phyloP scores from a whole-genome alignment of 164 flowering plant genomes.

The Protea cynaroides region DNA sequence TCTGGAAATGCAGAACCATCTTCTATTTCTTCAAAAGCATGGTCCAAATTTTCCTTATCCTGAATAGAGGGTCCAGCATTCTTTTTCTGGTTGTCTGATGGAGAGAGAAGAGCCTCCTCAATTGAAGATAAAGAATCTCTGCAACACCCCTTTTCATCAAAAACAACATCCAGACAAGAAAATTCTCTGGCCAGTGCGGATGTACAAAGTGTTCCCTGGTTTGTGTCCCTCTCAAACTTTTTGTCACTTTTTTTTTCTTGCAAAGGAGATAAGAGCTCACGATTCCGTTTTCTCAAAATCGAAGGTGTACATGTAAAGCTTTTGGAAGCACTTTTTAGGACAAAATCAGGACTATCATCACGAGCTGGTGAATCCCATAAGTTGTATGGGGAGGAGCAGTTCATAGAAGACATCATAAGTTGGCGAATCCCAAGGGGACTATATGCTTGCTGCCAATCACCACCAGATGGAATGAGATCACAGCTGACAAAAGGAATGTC shows the following conservation, averaged over 20 bases:
- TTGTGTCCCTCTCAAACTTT: conserved; percentile 41
- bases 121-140: conserved; percentile 15
- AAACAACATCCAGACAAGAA: conserved; percentile 23
- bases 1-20: conserved; percentile 5
- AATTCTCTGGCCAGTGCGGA: conserved; percentile 41
- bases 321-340: conserved; percentile 84
- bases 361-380: conserved; percentile 80
- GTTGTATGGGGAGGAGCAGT: conserved; percentile 63
- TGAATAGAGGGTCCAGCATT: conserved; percentile 8
- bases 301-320: conserved; percentile 77
- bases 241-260: conserved; percentile 69
- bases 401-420: conserved; percentile 67
- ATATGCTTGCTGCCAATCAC: conserved; percentile 72
- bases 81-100: conserved; percentile 16
- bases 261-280: conserved; percentile 78
- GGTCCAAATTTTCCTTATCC: conserved; percentile 31
- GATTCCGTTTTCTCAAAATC: conserved; percentile 77
- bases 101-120: conserved; percentile 18
- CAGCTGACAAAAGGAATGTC: conserved; percentile 94
- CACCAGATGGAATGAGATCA: conserved; percentile 74
- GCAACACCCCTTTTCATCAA: conserved; percentile 20
- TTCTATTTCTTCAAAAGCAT: conserved; percentile 6
- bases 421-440: conserved; percentile 98
- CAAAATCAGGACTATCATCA: conserved; percentile 65
- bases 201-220: conserved; percentile 21